Base-by-base conservation (phyloP, 192 early-diverging fungal genomes). In the Backusella sp. region DNA sequence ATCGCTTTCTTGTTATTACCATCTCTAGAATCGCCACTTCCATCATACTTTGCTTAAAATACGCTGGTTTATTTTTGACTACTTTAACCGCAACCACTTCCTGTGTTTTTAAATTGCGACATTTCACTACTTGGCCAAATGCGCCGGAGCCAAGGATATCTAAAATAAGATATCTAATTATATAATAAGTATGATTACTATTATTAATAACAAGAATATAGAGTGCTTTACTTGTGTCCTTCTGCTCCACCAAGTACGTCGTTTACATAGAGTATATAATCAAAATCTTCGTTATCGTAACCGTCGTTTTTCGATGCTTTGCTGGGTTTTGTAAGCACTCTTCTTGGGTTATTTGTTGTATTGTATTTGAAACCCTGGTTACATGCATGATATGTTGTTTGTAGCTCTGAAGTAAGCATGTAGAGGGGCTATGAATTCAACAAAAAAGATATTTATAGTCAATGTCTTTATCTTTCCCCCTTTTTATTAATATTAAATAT, bases 121-220 rank as follows among this genome's bases (percentile, higher is more conserved):
- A 98, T 80, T 96, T 97, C 32, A 96, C 97, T 11, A 99, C 98
- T 83, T 99, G 98, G 2, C 98, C 98, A 90, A 99, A 99, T 0
- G 98, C 98, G 32, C 98, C 98, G 80, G 94, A 90, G 17, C 98
- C 98, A 8, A 99, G 85, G 41, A 96, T 90, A 82, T 98, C 97
- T 72, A 96, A 75, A 76, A 99, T 98, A 49, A 95, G 79, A 83
- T 96, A 99, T 73, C 92, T 94, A 30, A 49, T 32, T 32, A 32
- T 32, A 32, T 68, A 70, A 42, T 87, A 82, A 32, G 14, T 37
- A 32, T n/a, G 28, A 5, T n/a, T 15, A 68, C 17, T 36, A 70
- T 19, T 28, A 15, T 37, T 52, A 41, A 35, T n/a, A 65, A 30
- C 37, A 39, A 39, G 34, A 59, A 66, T 46, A 66, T 83, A 90